Evolutionary conservation across 2,329 filamentous ascomycete species (phyloP), one percentile per base, ranked within the genome.

Genomic region (Fusarium decemcellulare): DNA sequence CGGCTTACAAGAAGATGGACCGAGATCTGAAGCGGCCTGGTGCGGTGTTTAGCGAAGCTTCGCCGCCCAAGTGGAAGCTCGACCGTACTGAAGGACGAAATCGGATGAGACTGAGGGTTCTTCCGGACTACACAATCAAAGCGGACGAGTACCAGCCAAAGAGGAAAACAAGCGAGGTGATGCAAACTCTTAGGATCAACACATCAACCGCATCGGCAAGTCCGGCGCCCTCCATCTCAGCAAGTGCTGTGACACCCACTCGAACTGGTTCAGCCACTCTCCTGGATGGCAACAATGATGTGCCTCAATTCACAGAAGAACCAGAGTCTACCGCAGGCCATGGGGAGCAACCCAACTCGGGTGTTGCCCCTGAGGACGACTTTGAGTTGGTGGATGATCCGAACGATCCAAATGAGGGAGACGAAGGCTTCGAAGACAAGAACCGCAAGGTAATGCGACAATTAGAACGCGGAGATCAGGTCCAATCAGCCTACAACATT

Each of bases 391-490:
- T 99, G 8, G 95, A 98, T 64, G 95, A 98, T 65, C 95, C 95
- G 0, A 94, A 94, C 74, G 92, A 95, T 60, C 90, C 92, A 42
- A 88, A 93, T 29, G 94, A 96, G 47, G 85, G 81, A 1, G 88
- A 90, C 14, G 90, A 92, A 71, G 91, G 91, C 2, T 97, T 97
- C 67, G 97, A 99, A 80, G 97, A 99, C 79, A 98, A 98, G 83
- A 98, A 99, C 76, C 89, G 97, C 46, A 98, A 98, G 79, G 95
- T 99, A 46, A 97, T 98, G 94, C 89, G 96, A 54, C 95, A 94
- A 68, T 85, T 99, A 11, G 92, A 97, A 72, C 92, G 92, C 12
- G 94, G 95, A 6, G 96, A 99, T 74, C 89, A 95, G 59, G 95
- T 99, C 2, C 93, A 98, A 77, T 92, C 93, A 60, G 94, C 98